These are phyloP conservation scores for Amylocystis lapponica DNA, from an alignment of 768 basidiomycete species.

Conservation along the genomic window DNA sequence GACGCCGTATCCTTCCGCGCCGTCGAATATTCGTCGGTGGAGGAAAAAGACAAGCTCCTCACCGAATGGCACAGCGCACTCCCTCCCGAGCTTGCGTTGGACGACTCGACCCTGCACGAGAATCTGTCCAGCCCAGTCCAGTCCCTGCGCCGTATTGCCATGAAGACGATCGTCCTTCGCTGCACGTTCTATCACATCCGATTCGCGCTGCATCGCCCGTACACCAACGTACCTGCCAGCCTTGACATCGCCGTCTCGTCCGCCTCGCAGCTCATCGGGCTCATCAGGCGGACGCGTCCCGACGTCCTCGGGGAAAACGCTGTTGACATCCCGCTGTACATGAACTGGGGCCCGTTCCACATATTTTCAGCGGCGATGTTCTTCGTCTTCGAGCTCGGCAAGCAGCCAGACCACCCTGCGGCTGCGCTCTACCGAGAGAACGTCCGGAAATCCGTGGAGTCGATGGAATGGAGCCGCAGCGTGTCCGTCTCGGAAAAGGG, in stretches of 20 bases:
- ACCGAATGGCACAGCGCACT: constrained; percentile 72
- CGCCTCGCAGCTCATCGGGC: constrained; percentile 72
- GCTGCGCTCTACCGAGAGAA: constrained; percentile 74
- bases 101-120: constrained; percentile 69
- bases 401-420: constrained; percentile 74
- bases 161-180: constrained; percentile 77
- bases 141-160: constrained; percentile 57
- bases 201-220: constrained; percentile 78
- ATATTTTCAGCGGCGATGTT: constrained; percentile 86
- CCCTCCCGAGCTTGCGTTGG: constrained; percentile 67
- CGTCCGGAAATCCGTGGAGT: constrained; percentile 62
- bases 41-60: constrained; percentile 65
- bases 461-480: constrained; percentile 63
- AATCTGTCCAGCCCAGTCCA: constrained; percentile 61
- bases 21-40: constrained; percentile 68
- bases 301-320: constrained; percentile 61
- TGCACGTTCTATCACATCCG: constrained; percentile 78
- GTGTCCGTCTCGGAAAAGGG: constrained; percentile 71
- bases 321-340: constrained; percentile 68
- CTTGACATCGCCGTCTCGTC: constrained; percentile 70
- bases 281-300: constrained; percentile 70
- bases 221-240: constrained; percentile 43
- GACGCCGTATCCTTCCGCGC: constrained; percentile 71
- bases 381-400: constrained; percentile 84
- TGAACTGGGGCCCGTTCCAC: constrained; percentile 81